Base-by-base conservation (phyloP, 768 basidiomycete species). In the Leccinellum luteum region DNA sequence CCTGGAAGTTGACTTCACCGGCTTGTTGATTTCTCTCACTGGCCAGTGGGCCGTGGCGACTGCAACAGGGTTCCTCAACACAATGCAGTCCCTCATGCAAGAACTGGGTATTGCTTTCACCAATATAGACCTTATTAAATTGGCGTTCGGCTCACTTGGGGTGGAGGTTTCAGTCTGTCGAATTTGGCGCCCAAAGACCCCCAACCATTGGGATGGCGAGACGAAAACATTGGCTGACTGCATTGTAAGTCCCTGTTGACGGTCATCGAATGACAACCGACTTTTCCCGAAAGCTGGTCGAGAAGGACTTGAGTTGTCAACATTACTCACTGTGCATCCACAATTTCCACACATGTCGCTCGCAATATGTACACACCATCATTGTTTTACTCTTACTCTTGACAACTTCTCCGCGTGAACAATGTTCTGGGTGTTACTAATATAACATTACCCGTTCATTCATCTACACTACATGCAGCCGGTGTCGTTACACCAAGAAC, bases 261-360 rank as follows among this genome's bases (percentile, higher is more conserved):
- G 72, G 74, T 27, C 52, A 60, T 12, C 54, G 71, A 9, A 32
- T 66, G 25, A 66, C 75, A 66, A 44, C 41, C 35, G 69, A 73
- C 45, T 72, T 75, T 51, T 54, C 71, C 25, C 56, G 45, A 25
- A 68, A 69, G 52, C 58, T 75, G 25, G 62, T 64, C 43, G 32
- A 54, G 19, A 53, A 73, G 17, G 73, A 71, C 73, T 65, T 62
- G 58, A 51, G 65, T 69, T 23, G 68, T 74, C 57, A 52, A 54
- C n/a, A 38, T 19, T 10, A n/a, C 44, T 30, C 19, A 3, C 41
- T 21, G n/a, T 38, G 30, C 45, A 51, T 41, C 31, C 52, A n/a
- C n/a, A n/a, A n/a, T n/a, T n/a, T n/a, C n/a, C n/a, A 45, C 7
- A 6, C 21, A 13, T 48, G 49, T 35, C 34, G 19, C 6, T 28